These are phyloP conservation scores for Hemileccinum impolitum DNA, from an alignment of 768 basidiomycete species.

Conservation along the genomic window DNA sequence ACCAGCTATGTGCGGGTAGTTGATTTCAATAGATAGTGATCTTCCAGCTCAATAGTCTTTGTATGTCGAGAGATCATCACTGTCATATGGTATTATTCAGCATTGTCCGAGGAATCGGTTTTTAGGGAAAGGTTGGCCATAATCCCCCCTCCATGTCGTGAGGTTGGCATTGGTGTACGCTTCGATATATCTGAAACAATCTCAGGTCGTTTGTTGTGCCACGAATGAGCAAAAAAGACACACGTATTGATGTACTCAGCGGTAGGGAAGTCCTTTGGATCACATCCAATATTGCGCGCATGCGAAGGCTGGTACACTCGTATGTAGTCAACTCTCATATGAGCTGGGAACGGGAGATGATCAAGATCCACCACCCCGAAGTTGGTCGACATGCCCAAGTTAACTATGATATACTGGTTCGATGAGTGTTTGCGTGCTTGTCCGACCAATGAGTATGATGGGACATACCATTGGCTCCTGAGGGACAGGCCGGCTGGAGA, in stretches of 20 bases:
- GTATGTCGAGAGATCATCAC: neutral
- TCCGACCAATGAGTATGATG: neutral
- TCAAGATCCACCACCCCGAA: slow-evolving; percentile 57
- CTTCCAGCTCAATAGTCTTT: neutral
- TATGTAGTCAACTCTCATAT: slow-evolving; percentile 52
- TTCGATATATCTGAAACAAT: slow-evolving; percentile 47
- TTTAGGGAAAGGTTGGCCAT: slow-evolving; percentile 46
- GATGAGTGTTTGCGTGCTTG: neutral
- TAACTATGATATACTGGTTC: slow-evolving; percentile 49
- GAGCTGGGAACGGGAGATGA: slow-evolving; percentile 48
- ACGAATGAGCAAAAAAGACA: slow-evolving; percentile 14
- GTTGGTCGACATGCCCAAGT: slow-evolving; percentile 57
- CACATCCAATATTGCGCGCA: slow-evolving; percentile 68
- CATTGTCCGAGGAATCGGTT: slow-evolving; percentile 46
- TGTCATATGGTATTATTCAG: slow-evolving; percentile 16
- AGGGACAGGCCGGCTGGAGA: slow-evolving; percentile 65
- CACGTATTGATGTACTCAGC: slow-evolving; percentile 66
- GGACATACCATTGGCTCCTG: slow-evolving; percentile 79
- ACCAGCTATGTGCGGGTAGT: neutral
- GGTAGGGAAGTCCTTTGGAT: slow-evolving; percentile 66
- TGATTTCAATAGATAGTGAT: neutral
- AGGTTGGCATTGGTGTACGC: slow-evolving; percentile 65
- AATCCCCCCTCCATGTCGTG: slow-evolving; percentile 44
- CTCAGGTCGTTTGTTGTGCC: neutral
- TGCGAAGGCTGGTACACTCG: slow-evolving; percentile 70